phyloP scores from a whole-genome alignment of 352 stramenopile genomes.

The Pythium chondricola region DNA sequence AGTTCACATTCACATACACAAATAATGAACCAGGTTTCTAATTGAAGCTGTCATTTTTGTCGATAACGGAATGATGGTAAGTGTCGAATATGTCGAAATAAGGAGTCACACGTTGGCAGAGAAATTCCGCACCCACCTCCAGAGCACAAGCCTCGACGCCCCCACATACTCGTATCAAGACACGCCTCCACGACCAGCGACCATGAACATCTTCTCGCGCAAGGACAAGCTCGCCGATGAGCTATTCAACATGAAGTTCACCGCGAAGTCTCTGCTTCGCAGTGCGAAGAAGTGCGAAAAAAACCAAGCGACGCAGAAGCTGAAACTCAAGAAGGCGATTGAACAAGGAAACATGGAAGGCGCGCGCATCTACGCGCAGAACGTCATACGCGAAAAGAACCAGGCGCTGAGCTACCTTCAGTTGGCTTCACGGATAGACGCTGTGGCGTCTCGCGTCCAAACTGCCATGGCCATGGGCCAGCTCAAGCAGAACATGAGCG shows the following conservation, averaged over 20 bases:
- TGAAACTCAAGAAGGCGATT: constrained; percentile 96
- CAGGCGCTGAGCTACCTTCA: constrained; percentile 94
- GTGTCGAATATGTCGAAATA: constrained; percentile 12
- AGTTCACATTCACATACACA: constrained; percentile 15
- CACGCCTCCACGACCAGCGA: too few relatives aligned
- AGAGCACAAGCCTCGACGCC: background rate
- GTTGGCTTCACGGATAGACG: constrained; percentile 94
- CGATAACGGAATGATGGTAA: background rate
- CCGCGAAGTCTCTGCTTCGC: constrained; percentile 83
- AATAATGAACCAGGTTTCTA: background rate
- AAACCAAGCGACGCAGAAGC: constrained; percentile 92
- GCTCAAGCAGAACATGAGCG: constrained; percentile 94
- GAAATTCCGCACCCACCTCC: background rate
- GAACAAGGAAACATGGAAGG: constrained; percentile 96
- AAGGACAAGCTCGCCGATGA: constrained; percentile 85
- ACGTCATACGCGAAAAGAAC: constrained; percentile 82
- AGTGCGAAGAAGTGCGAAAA: constrained; percentile 98
- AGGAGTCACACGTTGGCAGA: constrained; percentile 1
- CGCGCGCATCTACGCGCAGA: constrained; percentile 96
- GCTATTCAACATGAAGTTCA: constrained; percentile 90
- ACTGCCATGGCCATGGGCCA: constrained; percentile 95
- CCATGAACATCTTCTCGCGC: constrained; percentile 84
- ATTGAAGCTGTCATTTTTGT: background rate
- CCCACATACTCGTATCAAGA: background rate
- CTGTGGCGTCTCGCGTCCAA: constrained; percentile 93